Conservation (phyloP, 2,329 filamentous ascomycete genomes). For the Tolypocladium ovalisporum region DNA sequence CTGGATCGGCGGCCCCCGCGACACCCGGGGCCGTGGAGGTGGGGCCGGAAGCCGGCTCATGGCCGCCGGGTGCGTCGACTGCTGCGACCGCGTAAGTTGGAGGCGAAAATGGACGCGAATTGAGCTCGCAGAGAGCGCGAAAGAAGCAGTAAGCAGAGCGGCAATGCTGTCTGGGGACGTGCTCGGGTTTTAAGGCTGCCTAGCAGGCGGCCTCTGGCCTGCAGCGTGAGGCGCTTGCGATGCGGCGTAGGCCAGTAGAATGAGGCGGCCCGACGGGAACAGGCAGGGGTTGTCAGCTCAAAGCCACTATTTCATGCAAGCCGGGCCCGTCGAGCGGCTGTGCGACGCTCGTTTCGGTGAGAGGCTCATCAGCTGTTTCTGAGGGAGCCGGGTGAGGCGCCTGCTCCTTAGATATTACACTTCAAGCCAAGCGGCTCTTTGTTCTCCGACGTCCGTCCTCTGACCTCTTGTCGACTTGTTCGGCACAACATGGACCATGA, state of each 20-base stretch:
- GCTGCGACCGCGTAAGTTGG: neutral
- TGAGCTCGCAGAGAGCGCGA: neutral
- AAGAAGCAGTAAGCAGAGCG: neutral
- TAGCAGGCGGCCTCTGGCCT: neutral
- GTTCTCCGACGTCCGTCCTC: neutral
- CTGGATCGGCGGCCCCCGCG: constrained; percentile 2
- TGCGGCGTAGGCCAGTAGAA: neutral
- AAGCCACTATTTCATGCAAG: neutral
- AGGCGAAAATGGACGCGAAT: neutral
- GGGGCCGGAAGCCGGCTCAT: neutral
- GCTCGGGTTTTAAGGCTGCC: neutral
- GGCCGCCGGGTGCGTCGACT: neutral
- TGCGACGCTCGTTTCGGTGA: neutral
- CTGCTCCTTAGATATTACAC: neutral
- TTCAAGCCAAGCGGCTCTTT: neutral
- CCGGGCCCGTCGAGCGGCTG: neutral
- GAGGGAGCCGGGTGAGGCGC: neutral
- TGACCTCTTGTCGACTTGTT: neutral
- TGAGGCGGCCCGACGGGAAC: neutral
- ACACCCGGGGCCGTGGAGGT: neutral
- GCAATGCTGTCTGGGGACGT: neutral
- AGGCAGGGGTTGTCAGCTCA: neutral
- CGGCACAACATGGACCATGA: neutral
- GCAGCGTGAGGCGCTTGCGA: neutral
- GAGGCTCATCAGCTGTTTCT: neutral